These are phyloP conservation scores for Rhodotorula sp. DNA, from an alignment of 1,284 basidiomycete species.

Conservation along the genomic window DNA sequence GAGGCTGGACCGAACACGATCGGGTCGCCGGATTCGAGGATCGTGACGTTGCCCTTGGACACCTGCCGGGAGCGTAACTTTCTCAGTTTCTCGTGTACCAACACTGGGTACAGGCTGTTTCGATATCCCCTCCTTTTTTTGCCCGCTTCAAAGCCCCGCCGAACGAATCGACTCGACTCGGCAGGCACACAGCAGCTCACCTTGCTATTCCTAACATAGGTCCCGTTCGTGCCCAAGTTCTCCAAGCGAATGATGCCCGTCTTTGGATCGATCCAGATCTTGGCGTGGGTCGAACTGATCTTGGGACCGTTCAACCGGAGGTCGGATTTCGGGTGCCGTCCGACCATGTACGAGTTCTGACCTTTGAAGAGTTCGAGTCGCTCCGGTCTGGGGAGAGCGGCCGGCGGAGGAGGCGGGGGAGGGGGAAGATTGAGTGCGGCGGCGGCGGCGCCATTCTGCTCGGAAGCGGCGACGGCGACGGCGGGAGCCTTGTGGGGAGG, in stretches of 20 bases:
- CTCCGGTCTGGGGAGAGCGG: slow-evolving; percentile 2
- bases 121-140: too few relatives aligned
- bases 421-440: neutral
- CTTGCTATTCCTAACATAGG: slow-evolving; percentile 34
- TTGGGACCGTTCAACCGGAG: slow-evolving; percentile 34
- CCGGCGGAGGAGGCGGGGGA: neutral
- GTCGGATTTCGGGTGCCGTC: slow-evolving; percentile 30
- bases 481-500: too few relatives aligned
- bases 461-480: neutral
- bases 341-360: slow-evolving; percentile 12
- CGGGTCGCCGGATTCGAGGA: slow-evolving; percentile 37
- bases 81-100: neutral
- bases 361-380: slow-evolving; percentile 13
- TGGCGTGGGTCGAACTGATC: slow-evolving; percentile 39
- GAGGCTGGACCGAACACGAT: slow-evolving; percentile 40
- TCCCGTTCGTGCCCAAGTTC: slow-evolving; percentile 42
- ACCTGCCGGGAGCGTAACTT: slow-evolving; percentile 12
- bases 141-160: neutral
- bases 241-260: slow-evolving; percentile 36
- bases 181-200: slow-evolving; percentile 5
- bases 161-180: too few relatives aligned
- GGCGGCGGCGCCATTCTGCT: neutral
- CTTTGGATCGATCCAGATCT: slow-evolving; percentile 29
- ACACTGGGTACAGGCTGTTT: too few relatives aligned
- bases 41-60: slow-evolving; percentile 38